Evolutionary conservation across 2,329 filamentous ascomycete genomes (phyloP).

Genomic region (Aspergillus cejpii): DNA sequence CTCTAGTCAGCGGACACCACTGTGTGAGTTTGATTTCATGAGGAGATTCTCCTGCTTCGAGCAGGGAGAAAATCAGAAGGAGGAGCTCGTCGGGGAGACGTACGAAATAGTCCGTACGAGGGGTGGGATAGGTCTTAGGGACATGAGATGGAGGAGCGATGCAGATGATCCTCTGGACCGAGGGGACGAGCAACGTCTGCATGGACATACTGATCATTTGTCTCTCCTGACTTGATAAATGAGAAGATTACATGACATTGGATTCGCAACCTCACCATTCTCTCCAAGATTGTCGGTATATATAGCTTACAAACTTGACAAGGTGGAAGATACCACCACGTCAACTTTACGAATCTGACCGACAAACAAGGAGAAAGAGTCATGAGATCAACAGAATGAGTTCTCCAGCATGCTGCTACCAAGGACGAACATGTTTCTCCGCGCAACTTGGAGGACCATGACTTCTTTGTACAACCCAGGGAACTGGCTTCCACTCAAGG

Average conservation of each 20-base stretch:
- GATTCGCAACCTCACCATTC: neutral
- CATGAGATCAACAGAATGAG: neutral
- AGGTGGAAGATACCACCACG: too few species aligned
- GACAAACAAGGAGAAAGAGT: neutral
- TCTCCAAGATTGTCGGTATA: too few species aligned
- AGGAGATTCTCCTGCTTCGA: neutral
- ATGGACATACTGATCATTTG: neutral
- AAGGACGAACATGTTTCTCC: neutral
- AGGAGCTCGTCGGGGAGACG: neutral
- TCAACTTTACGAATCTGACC: neutral
- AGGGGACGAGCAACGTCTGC: neutral
- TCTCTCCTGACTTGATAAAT: neutral
- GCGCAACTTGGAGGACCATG: neutral
- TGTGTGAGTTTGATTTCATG: neutral
- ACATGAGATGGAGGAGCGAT: neutral
- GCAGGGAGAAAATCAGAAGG: neutral
- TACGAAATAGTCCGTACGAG: neutral
- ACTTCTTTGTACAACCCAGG: neutral
- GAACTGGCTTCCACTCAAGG: neutral
- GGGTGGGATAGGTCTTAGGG: neutral
- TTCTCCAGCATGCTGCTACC: neutral
- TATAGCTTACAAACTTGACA: too few species aligned
- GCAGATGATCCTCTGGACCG: neutral
- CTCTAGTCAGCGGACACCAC: neutral
- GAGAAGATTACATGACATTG: neutral